A percentile compares a stretch with the other conserved stretches of the same genome.
These are phyloP conservation scores for Trichoderma gamsii DNA, from an alignment of 495 filamentous ascomycete species.

Conservation along the genomic window DNA sequence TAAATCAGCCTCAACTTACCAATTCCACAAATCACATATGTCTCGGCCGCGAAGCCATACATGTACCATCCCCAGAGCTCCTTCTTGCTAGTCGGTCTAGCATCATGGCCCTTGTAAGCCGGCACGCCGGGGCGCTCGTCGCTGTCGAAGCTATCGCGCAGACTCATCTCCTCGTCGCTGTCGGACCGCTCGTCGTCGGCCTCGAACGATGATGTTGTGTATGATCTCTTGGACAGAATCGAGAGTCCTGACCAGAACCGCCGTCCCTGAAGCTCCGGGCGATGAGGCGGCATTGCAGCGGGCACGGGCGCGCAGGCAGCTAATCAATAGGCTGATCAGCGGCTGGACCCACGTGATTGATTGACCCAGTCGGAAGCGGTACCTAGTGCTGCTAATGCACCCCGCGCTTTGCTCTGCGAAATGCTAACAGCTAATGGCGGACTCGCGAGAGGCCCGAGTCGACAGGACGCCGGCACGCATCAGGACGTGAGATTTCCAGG, in stretches of 20 bases:
- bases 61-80: slow-evolving; percentile 93
- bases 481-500: too few species aligned
- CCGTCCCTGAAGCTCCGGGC: slow-evolving; percentile 9
- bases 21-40: slow-evolving; percentile 89
- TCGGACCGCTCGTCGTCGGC: slow-evolving; percentile 58
- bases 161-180: slow-evolving; percentile 36
- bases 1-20: slow-evolving; percentile 23
- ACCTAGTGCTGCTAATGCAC: slow-evolving; percentile 7
- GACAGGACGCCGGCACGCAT: too few species aligned
- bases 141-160: slow-evolving; percentile 17
- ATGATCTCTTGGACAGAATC: slow-evolving; percentile 38
- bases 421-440: background rate
- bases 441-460: too few species aligned
- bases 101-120: slow-evolving; percentile 76
- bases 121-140: slow-evolving; percentile 21
- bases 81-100: slow-evolving; percentile 73
- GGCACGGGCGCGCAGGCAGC: slow-evolving; percentile 4
- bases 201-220: slow-evolving; percentile 48
- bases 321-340: background rate
- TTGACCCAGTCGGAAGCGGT: slow-evolving; percentile 7
- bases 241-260: slow-evolving; percentile 41
- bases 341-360: slow-evolving; percentile 10
- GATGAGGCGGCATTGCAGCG: slow-evolving; percentile 1
- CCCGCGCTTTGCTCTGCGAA: background rate
- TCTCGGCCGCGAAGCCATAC: slow-evolving; percentile 96